Conservation (phyloP, 1,139 yeast species). For the Scheffersomyces lignicola region DNA sequence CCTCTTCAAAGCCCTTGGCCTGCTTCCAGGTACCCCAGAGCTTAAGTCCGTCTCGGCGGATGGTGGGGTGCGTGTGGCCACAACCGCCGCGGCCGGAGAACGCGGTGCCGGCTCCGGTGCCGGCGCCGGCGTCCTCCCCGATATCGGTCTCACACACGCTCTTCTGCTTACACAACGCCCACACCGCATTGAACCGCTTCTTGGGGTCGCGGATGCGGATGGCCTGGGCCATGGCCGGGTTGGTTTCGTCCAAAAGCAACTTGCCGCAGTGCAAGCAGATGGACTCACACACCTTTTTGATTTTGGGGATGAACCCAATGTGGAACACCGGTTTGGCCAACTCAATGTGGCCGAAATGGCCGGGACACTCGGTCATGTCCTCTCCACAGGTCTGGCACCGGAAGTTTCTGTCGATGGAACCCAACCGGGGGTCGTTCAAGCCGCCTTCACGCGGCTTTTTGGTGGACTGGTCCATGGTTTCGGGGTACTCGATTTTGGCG, state of each 20-base stretch:
- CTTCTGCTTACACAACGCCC: conserved; percentile 88
- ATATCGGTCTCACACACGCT: conserved; percentile 95
- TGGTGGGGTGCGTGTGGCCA: conserved; percentile 95
- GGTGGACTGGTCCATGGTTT: conserved; percentile 97
- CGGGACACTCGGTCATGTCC: conserved; percentile 99
- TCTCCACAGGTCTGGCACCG: conserved; percentile 99
- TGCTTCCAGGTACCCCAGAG: conserved; percentile 98
- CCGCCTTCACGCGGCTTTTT: conserved; percentile 96
- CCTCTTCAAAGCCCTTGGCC: conserved; percentile 73
- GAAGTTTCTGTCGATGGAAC: conserved; percentile 94
- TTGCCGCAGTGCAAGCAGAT: conserved; percentile 99
- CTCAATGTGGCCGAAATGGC: conserved; percentile 98
- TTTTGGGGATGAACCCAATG: conserved; percentile 90
- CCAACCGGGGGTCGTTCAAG: conserved; percentile 92
- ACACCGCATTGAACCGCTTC: conserved; percentile 93
- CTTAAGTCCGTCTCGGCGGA: conserved; percentile 93
- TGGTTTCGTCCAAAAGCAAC: conserved; percentile 79
- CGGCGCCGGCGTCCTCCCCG: conserved; percentile 59
- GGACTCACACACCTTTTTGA: conserved; percentile 93
- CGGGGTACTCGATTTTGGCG: conserved; percentile 96
- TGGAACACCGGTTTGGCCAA: conserved; percentile 96
- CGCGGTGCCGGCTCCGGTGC: conserved; percentile 19
- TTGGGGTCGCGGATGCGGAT: conserved; percentile 89
- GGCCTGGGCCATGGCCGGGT: conserved; percentile 87
- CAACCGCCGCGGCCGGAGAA: conserved; percentile 88